phyloP scores from a whole-genome alignment of 768 basidiomycete genomes.

The Boletus edulis region DNA sequence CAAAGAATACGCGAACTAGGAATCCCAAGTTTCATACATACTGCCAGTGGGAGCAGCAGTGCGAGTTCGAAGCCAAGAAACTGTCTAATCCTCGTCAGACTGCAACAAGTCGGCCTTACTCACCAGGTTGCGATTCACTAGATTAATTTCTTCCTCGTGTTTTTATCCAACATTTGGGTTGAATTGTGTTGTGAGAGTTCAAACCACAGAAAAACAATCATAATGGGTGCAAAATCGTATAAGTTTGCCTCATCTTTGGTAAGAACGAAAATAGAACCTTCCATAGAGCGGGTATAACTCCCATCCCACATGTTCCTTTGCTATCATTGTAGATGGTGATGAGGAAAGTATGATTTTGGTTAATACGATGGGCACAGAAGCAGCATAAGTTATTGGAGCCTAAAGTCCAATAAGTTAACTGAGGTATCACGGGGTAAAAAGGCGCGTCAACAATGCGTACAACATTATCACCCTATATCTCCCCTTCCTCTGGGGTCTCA shows the following conservation, averaged over 20 bases:
- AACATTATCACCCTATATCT: conserved; percentile 53
- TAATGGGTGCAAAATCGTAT: neutral
- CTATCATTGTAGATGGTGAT: neutral
- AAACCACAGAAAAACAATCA: conserved; percentile 1
- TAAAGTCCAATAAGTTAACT: conserved; percentile 2
- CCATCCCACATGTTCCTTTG: neutral
- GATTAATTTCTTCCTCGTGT: neutral
- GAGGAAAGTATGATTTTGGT: conserved; percentile 2
- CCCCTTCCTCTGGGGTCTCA: conserved; percentile 86
- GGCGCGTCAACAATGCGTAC: conserved; percentile 7
- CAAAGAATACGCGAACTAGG: no score
- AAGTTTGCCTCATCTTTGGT: conserved; percentile 8
- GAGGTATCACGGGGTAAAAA: neutral
- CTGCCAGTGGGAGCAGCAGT: no score
- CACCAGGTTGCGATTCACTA: neutral
- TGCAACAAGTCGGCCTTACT: neutral
- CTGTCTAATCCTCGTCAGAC: neutral
- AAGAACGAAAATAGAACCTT: conserved; percentile 3
- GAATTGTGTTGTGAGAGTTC: neutral
- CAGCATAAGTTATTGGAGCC: neutral
- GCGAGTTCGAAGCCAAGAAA: neutral
- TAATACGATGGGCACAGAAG: neutral
- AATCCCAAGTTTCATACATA: no score
- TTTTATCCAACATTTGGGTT: conserved; percentile 2
- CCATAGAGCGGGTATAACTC: neutral